Conservation (phyloP, 805 yeast species). For the Metschnikowia arizonensis region DNA sequence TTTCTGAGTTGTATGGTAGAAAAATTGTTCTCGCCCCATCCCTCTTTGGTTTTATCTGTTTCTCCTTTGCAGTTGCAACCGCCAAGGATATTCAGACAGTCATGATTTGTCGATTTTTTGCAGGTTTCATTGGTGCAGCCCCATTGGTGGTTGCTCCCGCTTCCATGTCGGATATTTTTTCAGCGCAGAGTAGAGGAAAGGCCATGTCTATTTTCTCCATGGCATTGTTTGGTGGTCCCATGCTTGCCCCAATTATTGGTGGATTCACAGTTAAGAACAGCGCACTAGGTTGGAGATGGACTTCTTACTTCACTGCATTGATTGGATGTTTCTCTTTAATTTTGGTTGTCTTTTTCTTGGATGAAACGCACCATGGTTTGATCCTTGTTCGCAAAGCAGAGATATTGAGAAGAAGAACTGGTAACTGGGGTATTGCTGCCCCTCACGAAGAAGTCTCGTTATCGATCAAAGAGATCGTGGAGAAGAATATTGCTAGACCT, state of each 20-base stretch:
- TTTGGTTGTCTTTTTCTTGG: conserved; percentile 41
- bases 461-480: conserved; percentile 48
- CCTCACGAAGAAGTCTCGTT: conserved; percentile 51
- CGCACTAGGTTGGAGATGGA: conserved; percentile 81
- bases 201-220: conserved; percentile 23
- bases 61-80: conserved; percentile 44
- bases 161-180: conserved; percentile 21
- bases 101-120: conserved; percentile 23
- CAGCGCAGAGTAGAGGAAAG: conserved; percentile 19
- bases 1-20: conserved; percentile 77
- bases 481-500: conserved; percentile 64
- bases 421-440: conserved; percentile 80
- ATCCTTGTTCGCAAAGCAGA: conserved; percentile 61
- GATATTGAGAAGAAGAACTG: conserved; percentile 58
- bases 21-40: conserved; percentile 56
- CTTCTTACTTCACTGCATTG: conserved; percentile 66
- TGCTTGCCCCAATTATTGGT: conserved; percentile 36
- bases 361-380: conserved; percentile 72
- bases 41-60: conserved; percentile 51
- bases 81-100: conserved; percentile 24
- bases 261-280: conserved; percentile 56
- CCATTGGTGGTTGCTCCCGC: conserved; percentile 27
- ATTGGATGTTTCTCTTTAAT: conserved; percentile 44
- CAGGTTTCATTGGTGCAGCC: conserved; percentile 24
- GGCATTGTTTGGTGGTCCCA: conserved; percentile 34